These are phyloP conservation scores for Pyrenula massariospora DNA, from an alignment of 495 filamentous ascomycete species.

Conservation along the genomic window DNA sequence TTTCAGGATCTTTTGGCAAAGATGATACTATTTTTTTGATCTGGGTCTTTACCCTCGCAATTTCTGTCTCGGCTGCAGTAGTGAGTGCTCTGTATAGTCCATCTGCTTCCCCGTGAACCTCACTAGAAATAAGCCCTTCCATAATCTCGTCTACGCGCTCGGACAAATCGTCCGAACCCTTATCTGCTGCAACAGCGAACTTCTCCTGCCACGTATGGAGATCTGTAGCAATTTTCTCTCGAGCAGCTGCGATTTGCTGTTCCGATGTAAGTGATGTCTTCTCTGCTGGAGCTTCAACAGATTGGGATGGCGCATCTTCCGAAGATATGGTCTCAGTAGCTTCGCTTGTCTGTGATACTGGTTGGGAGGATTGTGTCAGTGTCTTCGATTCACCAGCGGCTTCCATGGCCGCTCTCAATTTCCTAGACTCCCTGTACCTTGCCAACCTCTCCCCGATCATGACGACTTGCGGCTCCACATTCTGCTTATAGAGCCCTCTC, in stretches of 20 bases:
- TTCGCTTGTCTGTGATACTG: slow-evolving; percentile 1
- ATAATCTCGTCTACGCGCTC: slow-evolving; percentile 69
- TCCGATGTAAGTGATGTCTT: slow-evolving; percentile 22
- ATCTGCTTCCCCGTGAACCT: slow-evolving; percentile 52
- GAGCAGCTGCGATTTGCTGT: slow-evolving; percentile 38
- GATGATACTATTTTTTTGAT: slow-evolving; percentile 51
- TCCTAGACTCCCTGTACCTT: slow-evolving; percentile 61
- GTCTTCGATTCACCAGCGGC: slow-evolving; percentile 37
- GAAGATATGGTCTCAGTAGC: slow-evolving; percentile 10
- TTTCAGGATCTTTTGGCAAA: slow-evolving; percentile 38
- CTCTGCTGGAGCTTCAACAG: slow-evolving; percentile 8
- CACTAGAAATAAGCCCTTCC: slow-evolving; percentile 52
- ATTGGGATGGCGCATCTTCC: slow-evolving; percentile 7
- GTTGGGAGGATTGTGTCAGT: slow-evolving; percentile 3
- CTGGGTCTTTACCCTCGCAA: slow-evolving; percentile 51
- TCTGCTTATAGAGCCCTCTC: slow-evolving; percentile 69
- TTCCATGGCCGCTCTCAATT: slow-evolving; percentile 44
- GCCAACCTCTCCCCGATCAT: slow-evolving; percentile 86
- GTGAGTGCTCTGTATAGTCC: slow-evolving; percentile 58
- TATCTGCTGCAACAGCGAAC: slow-evolving; percentile 70
- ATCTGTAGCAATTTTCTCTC: slow-evolving; percentile 64
- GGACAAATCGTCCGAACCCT: slow-evolving; percentile 61
- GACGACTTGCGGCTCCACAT: slow-evolving; percentile 89
- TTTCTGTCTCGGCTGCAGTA: slow-evolving; percentile 45
- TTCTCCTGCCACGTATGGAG: slow-evolving; percentile 73